Base-by-base conservation (phyloP, 2,329 filamentous ascomycete species). In the Moelleriella libera region DNA sequence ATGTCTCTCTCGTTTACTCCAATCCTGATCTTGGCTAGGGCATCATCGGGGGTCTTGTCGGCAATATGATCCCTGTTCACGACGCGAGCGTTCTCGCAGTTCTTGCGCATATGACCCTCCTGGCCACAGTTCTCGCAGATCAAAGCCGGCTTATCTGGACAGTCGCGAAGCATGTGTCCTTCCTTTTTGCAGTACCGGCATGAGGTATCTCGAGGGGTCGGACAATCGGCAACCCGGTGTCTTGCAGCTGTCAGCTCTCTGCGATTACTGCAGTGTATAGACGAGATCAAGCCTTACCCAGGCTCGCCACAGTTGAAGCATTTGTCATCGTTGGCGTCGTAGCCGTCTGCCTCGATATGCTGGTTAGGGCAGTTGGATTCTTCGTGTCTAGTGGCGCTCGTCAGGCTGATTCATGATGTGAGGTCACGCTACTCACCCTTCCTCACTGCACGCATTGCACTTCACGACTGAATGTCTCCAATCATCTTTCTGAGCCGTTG, bases 61-160 rank as follows among this genome's bases (percentile, higher is more conserved):
- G 70, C 67, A 47, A 81, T 52, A 37, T 70, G 52, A 29, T 66
- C 66, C 32, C 75, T 72, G 50, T 79, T 74, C 50, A 84, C 64
- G 54, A 75, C 73, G 54, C 80, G 75, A 42, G 78, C 69, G 10
- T 72, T 75, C 51, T 73, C 70, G 66, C 83, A 87, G 1, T 74
- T 68, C 31, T 64, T 58, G 7, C 69, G 66, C 21, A 62, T 57
- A 56, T 86, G 81, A 2, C 78, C 80, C 56, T 77, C 72, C 53
- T 78, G 62, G 31, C 72, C 66, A 56, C 83, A 86, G 56, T 82
- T 80, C 45, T 69, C 69, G 63, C 82, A 85, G 7, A 70, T 51
- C 55, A 65, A 63, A 1, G 79, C 68, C 6, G 72, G 71, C 51
- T 75, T 76, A 1, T 72, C 63, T 1, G 82, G 81, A 53, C 84